phyloP scores from a whole-genome alignment of 225 moss, liverwort and hornwort species.

The Physcomitrellopsis africana region DNA sequence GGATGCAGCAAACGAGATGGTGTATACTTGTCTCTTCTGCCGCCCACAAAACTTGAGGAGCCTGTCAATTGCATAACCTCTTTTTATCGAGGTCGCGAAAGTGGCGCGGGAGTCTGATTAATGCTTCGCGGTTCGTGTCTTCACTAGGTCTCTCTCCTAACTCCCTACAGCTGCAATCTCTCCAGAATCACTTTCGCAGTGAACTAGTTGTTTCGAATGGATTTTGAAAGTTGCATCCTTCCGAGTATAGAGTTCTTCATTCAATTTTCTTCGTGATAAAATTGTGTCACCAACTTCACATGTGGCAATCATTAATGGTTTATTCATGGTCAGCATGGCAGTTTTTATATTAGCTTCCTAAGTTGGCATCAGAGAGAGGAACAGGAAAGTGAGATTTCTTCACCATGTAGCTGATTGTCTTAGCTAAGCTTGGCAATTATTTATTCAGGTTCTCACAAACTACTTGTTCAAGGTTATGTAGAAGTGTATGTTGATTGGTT shows the following conservation, averaged over 20 bases:
- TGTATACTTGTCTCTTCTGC: slow-evolving; percentile 29
- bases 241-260: not conserved
- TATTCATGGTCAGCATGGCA: slow-evolving; percentile 12
- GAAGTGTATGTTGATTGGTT: slow-evolving; percentile 14
- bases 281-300: not conserved
- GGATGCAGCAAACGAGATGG: slow-evolving; percentile 40
- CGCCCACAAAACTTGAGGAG: slow-evolving; percentile 29
- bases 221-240: not conserved
- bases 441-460: not conserved
- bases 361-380: slow-evolving; percentile 17
- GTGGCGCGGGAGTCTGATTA: slow-evolving; percentile 26
- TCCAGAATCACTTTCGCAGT: slow-evolving; percentile 17
- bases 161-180: slow-evolving; percentile 7
- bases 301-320: slow-evolving; percentile 1
- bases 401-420: slow-evolving; percentile 11
- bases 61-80: slow-evolving; percentile 2
- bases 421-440: not conserved
- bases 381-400: not conserved
- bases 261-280: not conserved
- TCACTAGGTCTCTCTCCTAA: slow-evolving; percentile 44
- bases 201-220: slow-evolving; percentile 14
- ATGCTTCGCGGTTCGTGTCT: slow-evolving; percentile 38
- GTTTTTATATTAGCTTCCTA: not conserved
- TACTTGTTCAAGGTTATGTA: slow-evolving; percentile 6
- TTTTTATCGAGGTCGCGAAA: slow-evolving; percentile 21